A percentile compares a stretch with the other conserved stretches of the same genome.
These are phyloP conservation scores for Colletotrichum gloeosporioides DNA, from an alignment of 2,329 filamentous ascomycete species.

Conservation along the genomic window DNA sequence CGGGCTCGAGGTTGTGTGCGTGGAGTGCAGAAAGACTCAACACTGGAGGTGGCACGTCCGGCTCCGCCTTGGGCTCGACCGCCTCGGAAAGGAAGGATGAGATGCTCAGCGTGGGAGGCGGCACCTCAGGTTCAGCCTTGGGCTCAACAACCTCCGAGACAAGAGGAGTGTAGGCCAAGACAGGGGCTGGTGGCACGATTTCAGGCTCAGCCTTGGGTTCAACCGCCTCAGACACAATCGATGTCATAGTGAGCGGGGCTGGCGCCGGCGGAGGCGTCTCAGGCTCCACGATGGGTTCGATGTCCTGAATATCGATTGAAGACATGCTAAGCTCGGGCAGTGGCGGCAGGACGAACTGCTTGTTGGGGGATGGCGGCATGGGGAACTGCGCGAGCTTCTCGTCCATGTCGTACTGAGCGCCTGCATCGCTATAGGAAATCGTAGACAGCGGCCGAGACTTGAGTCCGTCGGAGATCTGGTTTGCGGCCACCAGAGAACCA, in stretches of 20 bases:
- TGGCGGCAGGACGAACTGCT: conserved; percentile 32
- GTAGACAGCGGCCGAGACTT: conserved; percentile 49
- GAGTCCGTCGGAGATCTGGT: conserved; percentile 27
- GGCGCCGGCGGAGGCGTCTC: conserved; percentile 34
- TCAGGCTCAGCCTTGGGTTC: conserved; percentile 37
- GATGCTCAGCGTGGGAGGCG: conserved; percentile 35
- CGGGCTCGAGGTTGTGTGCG: conserved; percentile 15
- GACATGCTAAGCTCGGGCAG: conserved; percentile 48
- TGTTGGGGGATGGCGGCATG: conserved; percentile 52
- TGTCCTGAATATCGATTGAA: conserved; percentile 45
- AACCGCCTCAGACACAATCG: conserved; percentile 34
- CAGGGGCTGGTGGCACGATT: conserved; percentile 20
- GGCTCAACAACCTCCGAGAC: conserved; percentile 48
- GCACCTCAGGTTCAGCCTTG: conserved; percentile 25
- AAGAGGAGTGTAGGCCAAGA: conserved; percentile 44
- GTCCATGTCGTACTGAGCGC: conserved; percentile 57
- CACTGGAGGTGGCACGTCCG: conserved; percentile 15
- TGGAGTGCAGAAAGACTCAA: conserved; percentile 23
- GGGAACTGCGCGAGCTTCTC: conserved; percentile 61
- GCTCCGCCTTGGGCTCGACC: conserved; percentile 41
- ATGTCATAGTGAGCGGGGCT: conserved; percentile 35
- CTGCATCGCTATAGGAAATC: conserved; percentile 58
- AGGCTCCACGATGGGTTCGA: conserved; percentile 48
- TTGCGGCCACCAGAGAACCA: conserved; percentile 42
- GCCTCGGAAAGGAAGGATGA: conserved; percentile 41